phyloP scores from a whole-genome alignment of 2,329 filamentous ascomycete species.

The Trichophyton equinum region DNA sequence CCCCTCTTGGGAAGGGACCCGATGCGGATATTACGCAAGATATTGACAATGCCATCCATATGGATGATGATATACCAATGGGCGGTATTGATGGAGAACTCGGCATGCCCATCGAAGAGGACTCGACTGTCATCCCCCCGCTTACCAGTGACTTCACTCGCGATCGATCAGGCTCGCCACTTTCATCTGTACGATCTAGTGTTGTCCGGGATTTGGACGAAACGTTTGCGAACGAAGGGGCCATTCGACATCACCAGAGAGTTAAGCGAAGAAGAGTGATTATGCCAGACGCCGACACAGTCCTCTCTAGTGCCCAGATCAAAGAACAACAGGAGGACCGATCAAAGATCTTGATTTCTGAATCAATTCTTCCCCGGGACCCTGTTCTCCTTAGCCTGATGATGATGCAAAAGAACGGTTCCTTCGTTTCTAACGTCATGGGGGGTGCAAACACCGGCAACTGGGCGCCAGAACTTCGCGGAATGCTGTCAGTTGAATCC shows the following conservation, averaged over 20 bases:
- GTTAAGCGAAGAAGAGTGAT: slow-evolving; percentile 72
- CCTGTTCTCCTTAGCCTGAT: slow-evolving; percentile 76
- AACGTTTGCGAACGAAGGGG: slow-evolving; percentile 41
- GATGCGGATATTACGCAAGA: slow-evolving; percentile 37
- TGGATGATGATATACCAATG: slow-evolving; percentile 42
- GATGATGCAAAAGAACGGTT: slow-evolving; percentile 82
- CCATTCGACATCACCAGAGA: slow-evolving; percentile 54
- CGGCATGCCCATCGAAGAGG: slow-evolving; percentile 45
- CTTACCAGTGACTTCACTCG: slow-evolving; percentile 27
- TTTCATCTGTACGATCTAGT: slow-evolving; percentile 42
- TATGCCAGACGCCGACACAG: slow-evolving; percentile 66
- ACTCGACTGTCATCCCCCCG: slow-evolving; percentile 28
- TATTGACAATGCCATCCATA: slow-evolving; percentile 44
- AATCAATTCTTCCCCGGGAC: slow-evolving; percentile 74
- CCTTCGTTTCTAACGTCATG: slow-evolving; percentile 78
- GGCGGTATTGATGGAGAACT: slow-evolving; percentile 40
- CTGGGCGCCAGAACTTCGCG: slow-evolving; percentile 87
- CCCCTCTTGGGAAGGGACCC: slow-evolving; percentile 30
- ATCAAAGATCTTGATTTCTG: slow-evolving; percentile 70
- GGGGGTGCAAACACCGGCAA: slow-evolving; percentile 62
- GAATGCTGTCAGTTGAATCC: slow-evolving; percentile 78
- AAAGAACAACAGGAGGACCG: slow-evolving; percentile 77
- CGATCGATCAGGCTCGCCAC: slow-evolving; percentile 38
- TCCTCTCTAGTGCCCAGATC: slow-evolving; percentile 64
- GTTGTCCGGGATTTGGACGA: slow-evolving; percentile 51